A percentile compares a stretch with the other conserved stretches of the same genome.
Conservation (phyloP, 179 eudicot species). For the Carnegiea gigantea region DNA sequence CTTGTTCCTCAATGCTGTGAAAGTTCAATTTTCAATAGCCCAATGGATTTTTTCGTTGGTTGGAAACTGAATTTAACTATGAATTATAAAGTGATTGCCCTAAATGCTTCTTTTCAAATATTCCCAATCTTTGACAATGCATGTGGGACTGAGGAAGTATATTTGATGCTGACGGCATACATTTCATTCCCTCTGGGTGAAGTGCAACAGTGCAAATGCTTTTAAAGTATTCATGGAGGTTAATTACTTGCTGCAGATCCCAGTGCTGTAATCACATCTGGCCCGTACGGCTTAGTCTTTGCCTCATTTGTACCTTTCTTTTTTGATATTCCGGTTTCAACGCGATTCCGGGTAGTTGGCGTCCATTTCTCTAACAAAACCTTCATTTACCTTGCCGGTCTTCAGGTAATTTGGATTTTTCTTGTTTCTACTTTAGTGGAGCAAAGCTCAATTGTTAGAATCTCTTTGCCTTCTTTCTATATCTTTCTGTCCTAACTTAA, state of each 20-base stretch:
- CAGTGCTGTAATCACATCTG: constrained; percentile 60
- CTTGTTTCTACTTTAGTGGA: background rate
- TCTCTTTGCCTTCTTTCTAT: background rate
- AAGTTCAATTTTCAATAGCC: background rate
- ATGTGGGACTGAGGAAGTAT: background rate
- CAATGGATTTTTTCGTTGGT: background rate
- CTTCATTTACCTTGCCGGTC: constrained; percentile 92
- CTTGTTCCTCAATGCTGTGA: background rate
- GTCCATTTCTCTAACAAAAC: constrained; percentile 84
- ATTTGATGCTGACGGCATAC: background rate
- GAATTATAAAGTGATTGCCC: background rate
- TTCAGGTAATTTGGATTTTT: constrained; percentile 60
- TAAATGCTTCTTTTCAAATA: too few species aligned
- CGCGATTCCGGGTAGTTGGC: constrained; percentile 72
- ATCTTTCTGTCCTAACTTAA: constrained; percentile 2
- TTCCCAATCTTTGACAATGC: background rate
- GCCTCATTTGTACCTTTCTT: constrained; percentile 88
- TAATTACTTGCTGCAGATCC: constrained; percentile 57
- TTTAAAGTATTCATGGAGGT: background rate
- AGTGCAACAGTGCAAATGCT: background rate
- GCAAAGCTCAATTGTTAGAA: background rate
- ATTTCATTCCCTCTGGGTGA: background rate
- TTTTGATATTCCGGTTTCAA: constrained; percentile 90
- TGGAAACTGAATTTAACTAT: background rate
- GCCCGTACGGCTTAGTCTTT: constrained; percentile 90